These are phyloP conservation scores for Vararia minispora DNA, from an alignment of 768 basidiomycete species.

Conservation along the genomic window DNA sequence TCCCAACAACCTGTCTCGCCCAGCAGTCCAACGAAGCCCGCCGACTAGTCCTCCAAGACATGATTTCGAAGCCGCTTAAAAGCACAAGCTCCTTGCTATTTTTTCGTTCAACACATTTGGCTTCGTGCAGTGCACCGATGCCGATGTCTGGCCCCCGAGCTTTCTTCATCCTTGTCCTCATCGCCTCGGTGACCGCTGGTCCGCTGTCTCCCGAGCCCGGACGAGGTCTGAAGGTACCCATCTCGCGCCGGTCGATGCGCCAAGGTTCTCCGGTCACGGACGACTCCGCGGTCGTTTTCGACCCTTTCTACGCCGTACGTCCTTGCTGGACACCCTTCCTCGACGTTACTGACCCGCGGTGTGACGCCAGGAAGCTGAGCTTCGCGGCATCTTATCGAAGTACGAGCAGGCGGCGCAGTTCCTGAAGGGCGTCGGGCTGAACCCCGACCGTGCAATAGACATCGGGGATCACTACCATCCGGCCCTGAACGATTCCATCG, in stretches of 20 bases:
- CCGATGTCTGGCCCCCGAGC: too few species aligned
- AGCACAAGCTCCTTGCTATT: too few species aligned
- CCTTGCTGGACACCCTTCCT: neutral
- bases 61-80: too few species aligned
- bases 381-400: constrained; percentile 18
- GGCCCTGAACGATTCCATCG: constrained; percentile 14
- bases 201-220: too few species aligned
- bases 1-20: too few species aligned
- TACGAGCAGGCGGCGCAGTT: constrained; percentile 19
- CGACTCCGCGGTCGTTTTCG: constrained; percentile 12
- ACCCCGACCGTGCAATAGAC: constrained; percentile 18
- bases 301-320: constrained; percentile 16
- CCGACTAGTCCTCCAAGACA: too few species aligned
- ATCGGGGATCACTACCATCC: constrained; percentile 14
- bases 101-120: too few species aligned
- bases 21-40: too few species aligned
- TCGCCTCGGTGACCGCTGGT: too few species aligned
- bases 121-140: too few species aligned
- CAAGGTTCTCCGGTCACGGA: constrained; percentile 2
- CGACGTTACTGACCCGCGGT: neutral
- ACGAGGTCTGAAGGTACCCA: neutral
- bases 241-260: constrained; percentile 3
- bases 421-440: constrained; percentile 22
- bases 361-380: constrained; percentile 17
- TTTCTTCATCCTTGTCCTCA: too few species aligned